These are phyloP conservation scores for Pichia sp. DNA, from an alignment of 1,139 yeast genomes.

Conservation along the genomic window DNA sequence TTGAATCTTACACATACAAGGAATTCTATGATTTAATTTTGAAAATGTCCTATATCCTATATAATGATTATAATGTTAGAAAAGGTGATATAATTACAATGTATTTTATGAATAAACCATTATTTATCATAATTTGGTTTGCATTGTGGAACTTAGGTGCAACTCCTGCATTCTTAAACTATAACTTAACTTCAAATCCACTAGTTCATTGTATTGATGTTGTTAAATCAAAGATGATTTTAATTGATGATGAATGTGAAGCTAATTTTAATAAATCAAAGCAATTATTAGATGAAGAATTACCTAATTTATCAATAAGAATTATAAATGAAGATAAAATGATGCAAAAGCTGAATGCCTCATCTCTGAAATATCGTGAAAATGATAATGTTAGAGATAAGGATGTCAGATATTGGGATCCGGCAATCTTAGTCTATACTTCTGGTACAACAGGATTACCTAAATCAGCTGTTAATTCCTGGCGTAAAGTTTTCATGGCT, in stretches of 20 bases:
- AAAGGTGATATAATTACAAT: constrained; percentile 69
- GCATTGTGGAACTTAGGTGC: constrained; percentile 93
- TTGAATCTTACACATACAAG: constrained; percentile 62
- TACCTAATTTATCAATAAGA: constrained; percentile 32
- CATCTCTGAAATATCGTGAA: constrained; percentile 46
- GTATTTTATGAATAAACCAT: constrained; percentile 76
- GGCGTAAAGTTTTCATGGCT: constrained; percentile 78
- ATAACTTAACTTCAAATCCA: constrained; percentile 67
- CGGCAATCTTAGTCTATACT: constrained; percentile 76
- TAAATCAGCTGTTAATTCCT: constrained; percentile 88
- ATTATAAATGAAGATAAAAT: constrained; percentile 50
- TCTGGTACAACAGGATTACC: constrained; percentile 96
- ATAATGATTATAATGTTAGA: constrained; percentile 55
- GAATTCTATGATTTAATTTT: constrained; percentile 62
- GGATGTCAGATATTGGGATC: constrained; percentile 48
- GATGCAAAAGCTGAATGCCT: constrained; percentile 36
- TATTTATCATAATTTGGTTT: constrained; percentile 73
- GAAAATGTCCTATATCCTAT: constrained; percentile 59
- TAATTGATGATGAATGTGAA: constrained; percentile 63
- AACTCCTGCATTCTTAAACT: constrained; percentile 78
- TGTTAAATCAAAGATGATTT: constrained; percentile 56
- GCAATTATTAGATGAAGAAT: constrained; percentile 35
- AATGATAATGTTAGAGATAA: constrained; percentile 51
- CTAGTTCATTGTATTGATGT: constrained; percentile 74
- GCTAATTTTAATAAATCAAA: constrained; percentile 50